These are phyloP conservation scores for Metarhizium robertsii DNA, from an alignment of 2,329 filamentous ascomycete species.

Conservation along the genomic window DNA sequence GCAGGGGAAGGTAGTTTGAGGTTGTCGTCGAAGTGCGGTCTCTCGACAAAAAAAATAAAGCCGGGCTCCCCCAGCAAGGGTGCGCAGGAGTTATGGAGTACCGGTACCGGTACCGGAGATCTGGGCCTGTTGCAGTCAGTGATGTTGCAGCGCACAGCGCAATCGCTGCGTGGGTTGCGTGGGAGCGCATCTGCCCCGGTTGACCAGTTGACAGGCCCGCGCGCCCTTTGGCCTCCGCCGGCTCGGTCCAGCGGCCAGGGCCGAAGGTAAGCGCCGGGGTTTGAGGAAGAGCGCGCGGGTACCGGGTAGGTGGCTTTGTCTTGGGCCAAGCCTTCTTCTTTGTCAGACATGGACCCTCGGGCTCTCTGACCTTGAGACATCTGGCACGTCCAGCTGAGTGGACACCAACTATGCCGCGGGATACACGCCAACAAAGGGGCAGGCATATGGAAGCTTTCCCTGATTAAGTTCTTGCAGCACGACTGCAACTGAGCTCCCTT, in stretches of 20 bases:
- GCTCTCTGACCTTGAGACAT: no score
- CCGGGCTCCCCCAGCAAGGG: neutral
- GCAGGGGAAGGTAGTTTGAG: neutral
- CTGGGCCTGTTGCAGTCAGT: neutral
- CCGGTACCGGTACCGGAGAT: slow-evolving; percentile 7
- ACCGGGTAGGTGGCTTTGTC: neutral
- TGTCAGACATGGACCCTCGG: neutral
- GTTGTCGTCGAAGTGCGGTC: neutral
- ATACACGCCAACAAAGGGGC: neutral
- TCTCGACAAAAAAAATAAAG: neutral
- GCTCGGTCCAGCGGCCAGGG: neutral
- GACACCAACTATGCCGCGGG: no score
- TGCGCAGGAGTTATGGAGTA: neutral
- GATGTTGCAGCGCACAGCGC: neutral
- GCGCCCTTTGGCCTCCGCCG: neutral
- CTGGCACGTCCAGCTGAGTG: no score
- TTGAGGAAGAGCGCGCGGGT: neutral
- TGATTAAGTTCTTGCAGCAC: no score
- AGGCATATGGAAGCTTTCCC: no score
- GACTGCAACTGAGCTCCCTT: neutral
- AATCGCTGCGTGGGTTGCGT: neutral
- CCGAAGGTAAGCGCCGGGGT: slow-evolving; percentile 4
- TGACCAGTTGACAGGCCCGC: neutral
- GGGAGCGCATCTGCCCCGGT: neutral
- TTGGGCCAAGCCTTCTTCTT: neutral